Percentiles rank a stretch among this genome's conserved stretches.
phyloP scores from a whole-genome alignment of 2,329 filamentous ascomycete genomes.

The Mycosphaerella sp. region DNA sequence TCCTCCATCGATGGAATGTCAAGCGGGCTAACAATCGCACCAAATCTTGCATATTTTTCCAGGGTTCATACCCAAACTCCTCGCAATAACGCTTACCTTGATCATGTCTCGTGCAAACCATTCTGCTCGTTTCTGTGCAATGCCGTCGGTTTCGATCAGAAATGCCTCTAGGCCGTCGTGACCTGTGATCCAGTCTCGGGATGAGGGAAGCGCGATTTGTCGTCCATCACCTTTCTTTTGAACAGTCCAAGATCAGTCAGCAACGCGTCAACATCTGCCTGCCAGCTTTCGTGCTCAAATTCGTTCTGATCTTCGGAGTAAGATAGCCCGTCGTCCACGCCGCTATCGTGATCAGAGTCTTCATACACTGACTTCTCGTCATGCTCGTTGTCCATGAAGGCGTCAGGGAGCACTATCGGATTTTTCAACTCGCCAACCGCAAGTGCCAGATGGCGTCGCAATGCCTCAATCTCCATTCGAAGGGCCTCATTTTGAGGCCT shows the following conservation, averaged over 20 bases:
- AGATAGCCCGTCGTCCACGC: constrained; percentile 44
- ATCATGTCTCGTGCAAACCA: not conserved
- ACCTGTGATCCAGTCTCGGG: not conserved
- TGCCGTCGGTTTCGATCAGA: not conserved
- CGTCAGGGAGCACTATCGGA: constrained; percentile 62
- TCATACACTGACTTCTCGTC: constrained; percentile 43
- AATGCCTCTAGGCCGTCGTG: not conserved
- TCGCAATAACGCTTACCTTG: constrained; percentile 7
- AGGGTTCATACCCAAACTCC: not conserved
- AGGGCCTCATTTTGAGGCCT: constrained; percentile 53
- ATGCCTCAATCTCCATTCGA: constrained; percentile 67
- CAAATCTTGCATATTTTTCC: not conserved
- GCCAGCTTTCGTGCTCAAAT: constrained; percentile 44
- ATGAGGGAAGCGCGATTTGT: constrained; percentile 57
- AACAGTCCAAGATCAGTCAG: constrained; percentile 75
- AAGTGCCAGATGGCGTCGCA: constrained; percentile 80
- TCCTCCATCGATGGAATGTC: not conserved
- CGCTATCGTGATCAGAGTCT: constrained; percentile 52
- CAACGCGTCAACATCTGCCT: constrained; percentile 78
- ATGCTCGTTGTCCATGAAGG: constrained; percentile 32
- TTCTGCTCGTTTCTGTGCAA: not conserved
- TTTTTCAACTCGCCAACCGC: constrained; percentile 83
- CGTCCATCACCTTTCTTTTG: constrained; percentile 78
- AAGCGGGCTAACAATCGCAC: not conserved
- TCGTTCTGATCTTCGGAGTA: constrained; percentile 44